Base-by-base conservation (phyloP, 1,284 basidiomycete genomes). In the Trametes sp. region DNA sequence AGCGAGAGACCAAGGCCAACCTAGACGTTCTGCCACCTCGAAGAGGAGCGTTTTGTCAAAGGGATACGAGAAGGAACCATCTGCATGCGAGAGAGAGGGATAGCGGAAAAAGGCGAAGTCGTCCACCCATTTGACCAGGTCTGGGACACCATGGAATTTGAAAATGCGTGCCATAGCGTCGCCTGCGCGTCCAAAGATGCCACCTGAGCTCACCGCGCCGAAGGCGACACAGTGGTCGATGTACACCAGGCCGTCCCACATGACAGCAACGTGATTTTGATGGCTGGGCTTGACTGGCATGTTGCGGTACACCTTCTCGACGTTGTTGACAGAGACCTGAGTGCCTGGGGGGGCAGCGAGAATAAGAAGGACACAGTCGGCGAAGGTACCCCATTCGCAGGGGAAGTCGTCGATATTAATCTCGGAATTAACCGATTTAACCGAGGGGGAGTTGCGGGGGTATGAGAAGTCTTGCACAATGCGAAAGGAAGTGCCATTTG, bases 391-490 rank as follows among this genome's bases (percentile, higher is more conserved):
- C 79, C 78, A 80, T 0, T 58, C 70, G 2, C 72, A 76, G 0
- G 70, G 75, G 58, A 80, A 80, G 7, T 75, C 59, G 61, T 76
- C 70, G 0, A 74, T 52, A 50, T 75, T 46, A 21, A 78, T 72
- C 1, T 45, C 35, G 4, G 68, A 50, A 54, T 78, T 78, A 4
- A 77, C 63, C 3, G 78, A 80, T 4, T 26, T 2, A 2, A 53
- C 23, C 8, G 1, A 3, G 2, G 41, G 36, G 35, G 75, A 45
- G 55, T 74, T 67, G 0, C 71, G 62, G 0, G 77, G 78, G 59
- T 64, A 80, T 0, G 77, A 81, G 28, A 80, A 55, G 49, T 80
- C 77, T 57, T 80, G 76, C 1, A 81, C 70, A 4, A 80, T 44
- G 1, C 74, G 69, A 14, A 77, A 70, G 5, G 61, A 63, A 36